Evolutionary conservation across 495 filamentous ascomycete genomes (phyloP).

Genomic region (Cenococcum geophilum): DNA sequence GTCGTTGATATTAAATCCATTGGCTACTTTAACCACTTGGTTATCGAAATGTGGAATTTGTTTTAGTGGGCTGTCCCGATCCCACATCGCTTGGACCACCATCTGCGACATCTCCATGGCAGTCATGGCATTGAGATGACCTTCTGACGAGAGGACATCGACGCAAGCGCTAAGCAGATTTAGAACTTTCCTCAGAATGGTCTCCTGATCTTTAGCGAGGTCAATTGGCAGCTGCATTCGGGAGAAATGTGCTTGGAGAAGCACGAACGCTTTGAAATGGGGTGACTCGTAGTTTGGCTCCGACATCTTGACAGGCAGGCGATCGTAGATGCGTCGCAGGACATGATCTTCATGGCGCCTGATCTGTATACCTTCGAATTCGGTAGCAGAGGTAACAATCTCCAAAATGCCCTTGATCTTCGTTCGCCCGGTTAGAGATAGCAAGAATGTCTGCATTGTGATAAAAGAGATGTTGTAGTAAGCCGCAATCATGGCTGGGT

Average conservation of each 20-base stretch:
- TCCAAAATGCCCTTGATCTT: slow-evolving; percentile 95
- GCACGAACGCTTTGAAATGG: slow-evolving; percentile 95
- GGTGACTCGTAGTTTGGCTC: slow-evolving; percentile 81
- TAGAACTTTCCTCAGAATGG: slow-evolving; percentile 77
- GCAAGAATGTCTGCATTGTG: slow-evolving; percentile 98
- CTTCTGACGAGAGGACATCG: slow-evolving; percentile 92
- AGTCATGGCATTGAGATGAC: slow-evolving; percentile 91
- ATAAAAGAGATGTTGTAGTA: slow-evolving; percentile 99
- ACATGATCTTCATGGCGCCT: slow-evolving; percentile 86
- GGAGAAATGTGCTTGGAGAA: slow-evolving; percentile 96
- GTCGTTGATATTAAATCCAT: slow-evolving; percentile 76
- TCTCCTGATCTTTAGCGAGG: slow-evolving; percentile 93
- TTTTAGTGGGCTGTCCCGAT: slow-evolving; percentile 91
- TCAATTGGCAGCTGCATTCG: slow-evolving; percentile 93
- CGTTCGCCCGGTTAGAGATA: slow-evolving; percentile 81
- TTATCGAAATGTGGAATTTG: slow-evolving; percentile 94
- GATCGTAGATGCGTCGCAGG: slow-evolving; percentile 87
- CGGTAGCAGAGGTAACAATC: slow-evolving; percentile 93
- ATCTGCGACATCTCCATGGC: slow-evolving; percentile 99
- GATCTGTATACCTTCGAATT: slow-evolving; percentile 94
- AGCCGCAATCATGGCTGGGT: slow-evolving; percentile 94
- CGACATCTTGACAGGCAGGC: slow-evolving; percentile 90
- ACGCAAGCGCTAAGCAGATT: slow-evolving; percentile 87
- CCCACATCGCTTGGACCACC: slow-evolving; percentile 99
- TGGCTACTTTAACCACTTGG: slow-evolving; percentile 74